Percentiles rank a stretch among this genome's conserved stretches.
phyloP scores from a whole-genome alignment of 1,284 basidiomycete species.

The Trichosporon coremiiforme region DNA sequence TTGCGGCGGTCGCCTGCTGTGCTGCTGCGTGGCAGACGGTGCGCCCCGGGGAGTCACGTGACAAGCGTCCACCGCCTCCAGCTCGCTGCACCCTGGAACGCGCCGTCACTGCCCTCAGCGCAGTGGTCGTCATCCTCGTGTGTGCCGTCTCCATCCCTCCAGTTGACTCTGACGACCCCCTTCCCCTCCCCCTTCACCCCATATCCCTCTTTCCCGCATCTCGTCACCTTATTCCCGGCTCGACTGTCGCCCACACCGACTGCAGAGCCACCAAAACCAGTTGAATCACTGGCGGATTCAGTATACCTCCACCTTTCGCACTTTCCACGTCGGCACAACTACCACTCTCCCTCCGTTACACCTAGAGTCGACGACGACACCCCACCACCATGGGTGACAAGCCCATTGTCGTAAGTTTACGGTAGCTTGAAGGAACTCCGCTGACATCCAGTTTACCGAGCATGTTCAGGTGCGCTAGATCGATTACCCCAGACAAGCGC shows the following conservation, averaged over 20 bases:
- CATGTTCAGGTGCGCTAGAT: constrained; percentile 55
- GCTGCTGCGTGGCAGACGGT: neutral
- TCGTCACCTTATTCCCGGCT: no score
- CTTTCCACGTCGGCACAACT: constrained; percentile 24
- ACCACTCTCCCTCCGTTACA: neutral
- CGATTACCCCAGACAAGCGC: neutral
- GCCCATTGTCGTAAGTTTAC: constrained; percentile 49
- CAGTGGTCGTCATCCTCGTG: constrained; percentile 16
- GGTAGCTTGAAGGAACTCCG: neutral
- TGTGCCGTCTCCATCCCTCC: constrained; percentile 3
- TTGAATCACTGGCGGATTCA: constrained; percentile 5
- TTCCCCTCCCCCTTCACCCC: neutral
- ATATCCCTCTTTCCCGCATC: neutral
- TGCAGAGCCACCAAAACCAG: constrained; percentile 11
- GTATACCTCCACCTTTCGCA: constrained; percentile 9
- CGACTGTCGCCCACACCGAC: constrained; percentile 8
- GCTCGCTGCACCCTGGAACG: constrained; percentile 12
- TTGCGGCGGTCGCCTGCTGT: neutral
- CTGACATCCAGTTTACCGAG: constrained; percentile 56
- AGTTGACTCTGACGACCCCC: neutral
- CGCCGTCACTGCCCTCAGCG: constrained; percentile 16
- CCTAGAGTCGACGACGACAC: constrained; percentile 9
- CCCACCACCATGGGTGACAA: constrained; percentile 52
- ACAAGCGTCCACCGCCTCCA: neutral
- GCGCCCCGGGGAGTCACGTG: neutral